Base-by-base conservation (phyloP, 1,284 basidiomycete genomes). In the Ganoderma lucidum region DNA sequence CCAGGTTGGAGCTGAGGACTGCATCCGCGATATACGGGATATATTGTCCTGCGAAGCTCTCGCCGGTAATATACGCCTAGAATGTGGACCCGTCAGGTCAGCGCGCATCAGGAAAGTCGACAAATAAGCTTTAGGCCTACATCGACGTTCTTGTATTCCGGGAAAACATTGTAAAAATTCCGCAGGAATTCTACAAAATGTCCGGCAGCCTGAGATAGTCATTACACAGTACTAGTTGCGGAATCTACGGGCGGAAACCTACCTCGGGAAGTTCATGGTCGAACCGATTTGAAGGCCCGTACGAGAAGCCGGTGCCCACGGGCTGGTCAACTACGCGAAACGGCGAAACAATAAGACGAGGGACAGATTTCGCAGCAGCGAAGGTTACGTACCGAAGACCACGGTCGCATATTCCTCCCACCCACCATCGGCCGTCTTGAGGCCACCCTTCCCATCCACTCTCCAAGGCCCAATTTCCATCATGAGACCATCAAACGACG, bases 391-490 rank as follows among this genome's bases (percentile, higher is more conserved):
- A 97, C 96, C 82, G 77, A 95, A 99, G 68, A 99, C 90, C 82
- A 99, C 91, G 60, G 95, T 97, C n/a, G 95, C 93, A 78, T 97
- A 99, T 80, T 99, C 98, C 80, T 99, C 97, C 97, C 97, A 99
- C 6, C 96, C 96, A 35, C 96, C 96, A 70, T 97, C 93, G 8
- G 90, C 85, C 65, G 91, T 88, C 72, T 89, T 88, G 68, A 98
- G 86, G 17, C 93, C 91, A 32, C 93, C 93, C n/a, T 92, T 84
- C 6, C 90, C 91, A 80, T 95, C 93, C 74, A 92, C 85, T 67
- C 92, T 86, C 88, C 96, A 97, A 4, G 97, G 97, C 0, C 97
- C 97, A 28, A 97, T 86, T 78, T 99, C 97, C 96, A 99, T 98
- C 91, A 99, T 93, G 42, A 96, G 86, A 6, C 97, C 97, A 77